Percentiles rank a stretch among this genome's conserved stretches.
phyloP scores from a whole-genome alignment of 2,329 filamentous ascomycete genomes.

The Pseudogymnoascus sp. region DNA sequence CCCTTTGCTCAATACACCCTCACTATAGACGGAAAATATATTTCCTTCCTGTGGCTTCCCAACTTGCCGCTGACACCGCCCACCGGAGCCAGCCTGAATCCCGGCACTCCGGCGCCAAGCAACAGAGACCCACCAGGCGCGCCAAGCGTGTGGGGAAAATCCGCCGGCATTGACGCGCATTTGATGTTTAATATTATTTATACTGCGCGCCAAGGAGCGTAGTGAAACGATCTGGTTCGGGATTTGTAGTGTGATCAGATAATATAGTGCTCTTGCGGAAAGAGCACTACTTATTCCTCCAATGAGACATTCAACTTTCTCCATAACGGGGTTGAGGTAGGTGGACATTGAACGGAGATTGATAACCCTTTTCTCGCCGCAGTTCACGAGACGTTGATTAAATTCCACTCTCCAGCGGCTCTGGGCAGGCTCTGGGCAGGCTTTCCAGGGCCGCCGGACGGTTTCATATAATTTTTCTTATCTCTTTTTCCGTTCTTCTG shows the following conservation, averaged over 20 bases:
- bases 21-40: not conserved
- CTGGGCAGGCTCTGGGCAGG: not conserved
- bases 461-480: not conserved
- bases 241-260: not conserved
- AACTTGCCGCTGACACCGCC: not conserved
- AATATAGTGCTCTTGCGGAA: not conserved
- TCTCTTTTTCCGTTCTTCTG: not conserved
- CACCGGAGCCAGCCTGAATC: not conserved
- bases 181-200: not conserved
- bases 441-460: not conserved
- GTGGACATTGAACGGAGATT: not conserved
- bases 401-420: not conserved
- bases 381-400: not conserved
- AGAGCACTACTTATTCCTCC: not conserved
- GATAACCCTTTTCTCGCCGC: not conserved
- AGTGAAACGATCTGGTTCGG: not conserved
- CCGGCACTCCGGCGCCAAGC: not conserved
- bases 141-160: not conserved
- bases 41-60: not conserved
- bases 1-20: not conserved
- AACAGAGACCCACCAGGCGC: not conserved
- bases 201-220: not conserved
- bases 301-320: not conserved
- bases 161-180: not conserved
- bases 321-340: not conserved